Evolutionary conservation across 345 rosid genomes (phyloP).

Genomic region (Syzygium jambos): DNA sequence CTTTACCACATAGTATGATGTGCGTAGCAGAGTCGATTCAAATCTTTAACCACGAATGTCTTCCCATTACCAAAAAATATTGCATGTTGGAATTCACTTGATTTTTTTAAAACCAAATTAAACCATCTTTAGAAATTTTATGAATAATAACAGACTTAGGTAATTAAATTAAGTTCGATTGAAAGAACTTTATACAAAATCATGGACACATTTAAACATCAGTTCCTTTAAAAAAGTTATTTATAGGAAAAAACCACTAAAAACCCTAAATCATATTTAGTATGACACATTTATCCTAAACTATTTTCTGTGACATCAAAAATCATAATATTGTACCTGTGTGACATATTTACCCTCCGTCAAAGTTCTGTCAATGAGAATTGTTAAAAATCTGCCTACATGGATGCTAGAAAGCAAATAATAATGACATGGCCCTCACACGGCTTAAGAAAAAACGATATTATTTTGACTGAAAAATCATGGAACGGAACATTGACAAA

Average conservation of each 20-base stretch:
- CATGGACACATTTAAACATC: not conserved
- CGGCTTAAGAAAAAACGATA: too few species aligned
- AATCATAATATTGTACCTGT: too few species aligned
- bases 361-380: too few species aligned
- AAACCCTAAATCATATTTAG: too few species aligned
- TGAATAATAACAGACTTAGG: not conserved
- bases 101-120: not conserved
- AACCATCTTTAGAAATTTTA: not conserved
- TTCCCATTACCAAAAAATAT: not conserved
- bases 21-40: not conserved
- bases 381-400: too few species aligned
- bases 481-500: too few species aligned
- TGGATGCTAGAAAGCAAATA: too few species aligned
- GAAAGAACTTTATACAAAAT: not conserved
- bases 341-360: too few species aligned
- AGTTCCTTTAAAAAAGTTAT: not conserved
- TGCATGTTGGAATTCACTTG: not conserved
- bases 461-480: too few species aligned
- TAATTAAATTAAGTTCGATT: not conserved
- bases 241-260: not conserved
- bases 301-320: too few species aligned
- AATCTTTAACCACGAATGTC: not conserved
- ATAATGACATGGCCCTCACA: too few species aligned
- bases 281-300: too few species aligned
- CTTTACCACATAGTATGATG: not conserved